Base-by-base conservation (phyloP, 2,329 filamentous ascomycete genomes). In the Ophiostoma australiae region DNA sequence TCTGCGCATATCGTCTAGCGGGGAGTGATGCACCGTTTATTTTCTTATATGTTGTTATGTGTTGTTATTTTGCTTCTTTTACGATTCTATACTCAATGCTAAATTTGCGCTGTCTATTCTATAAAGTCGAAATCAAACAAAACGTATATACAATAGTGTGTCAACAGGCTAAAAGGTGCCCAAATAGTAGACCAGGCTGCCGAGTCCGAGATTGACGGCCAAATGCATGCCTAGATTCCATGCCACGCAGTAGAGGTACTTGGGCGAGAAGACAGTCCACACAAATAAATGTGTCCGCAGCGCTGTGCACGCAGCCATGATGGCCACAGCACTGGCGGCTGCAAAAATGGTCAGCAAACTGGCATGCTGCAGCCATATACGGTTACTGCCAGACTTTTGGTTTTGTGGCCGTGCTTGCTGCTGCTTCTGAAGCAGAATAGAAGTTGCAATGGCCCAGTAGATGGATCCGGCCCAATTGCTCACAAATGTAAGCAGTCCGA, bases 191-290 rank as follows among this genome's bases (percentile, higher is more conserved):
- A 91, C 75, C 52, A 86, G 70, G 39, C 87, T 84, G 0, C 88
- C 89, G 63, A 90, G 75, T 5, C 86, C 82, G 44, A 94, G 76
- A 78, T 94, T 93, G 63, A 94, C 83, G 52, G 86, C 78, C 73
- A 94, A 78, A 85, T 99, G 94, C 82, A 94, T 92, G 8, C 87
- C 91, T 66, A 94, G 77, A 73, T 87, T 89, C 96, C 95, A 99
- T 17, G 91, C 93, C 84, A 95, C 90, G 74, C 89, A 91, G 79
- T 97, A 99, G 75, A 99, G 81, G 79, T 94, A 98, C 80, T 98
- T 99, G 0, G 95, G 95, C 74, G 92, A 97, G 80, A 99, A 99
- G 13, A 99, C 95, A 0, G 94, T 98, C 95, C 95, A 99, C 73
- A 99, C 94, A 78, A 99, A 99, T 72, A 99, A 80, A 83, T 99